These are phyloP conservation scores for Alternaria sp. DNA, from an alignment of 2,329 filamentous ascomycete species.

Conservation along the genomic window DNA sequence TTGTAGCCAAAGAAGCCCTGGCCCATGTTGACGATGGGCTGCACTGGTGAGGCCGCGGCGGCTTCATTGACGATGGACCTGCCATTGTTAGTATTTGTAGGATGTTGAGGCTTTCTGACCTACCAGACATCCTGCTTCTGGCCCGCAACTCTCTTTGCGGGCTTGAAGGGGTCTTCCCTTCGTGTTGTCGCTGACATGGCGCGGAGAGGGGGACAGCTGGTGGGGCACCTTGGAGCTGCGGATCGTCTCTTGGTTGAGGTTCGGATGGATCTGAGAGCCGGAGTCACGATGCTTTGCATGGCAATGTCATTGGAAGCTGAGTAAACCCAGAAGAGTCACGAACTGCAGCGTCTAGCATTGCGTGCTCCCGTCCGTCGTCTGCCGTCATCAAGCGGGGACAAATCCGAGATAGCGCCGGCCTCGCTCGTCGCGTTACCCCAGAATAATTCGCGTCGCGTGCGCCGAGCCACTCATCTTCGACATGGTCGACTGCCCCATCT, in stretches of 20 bases:
- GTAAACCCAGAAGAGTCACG: not conserved
- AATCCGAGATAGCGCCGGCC: conserved; percentile 23
- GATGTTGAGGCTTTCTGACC: not conserved
- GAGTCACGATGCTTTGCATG: conserved; percentile 22
- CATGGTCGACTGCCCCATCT: conserved; percentile 81
- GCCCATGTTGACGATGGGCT: conserved; percentile 73
- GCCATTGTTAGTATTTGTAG: not conserved
- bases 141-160: conserved; percentile 61
- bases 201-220: conserved; percentile 28
- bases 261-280: conserved; percentile 8
- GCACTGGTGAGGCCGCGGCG: conserved; percentile 66
- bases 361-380: conserved; percentile 35
- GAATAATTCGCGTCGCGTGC: conserved; percentile 19
- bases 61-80: conserved; percentile 74
- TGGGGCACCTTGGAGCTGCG: conserved; percentile 10
- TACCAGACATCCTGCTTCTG: conserved; percentile 67
- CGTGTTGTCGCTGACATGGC: conserved; percentile 46
- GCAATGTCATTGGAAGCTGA: not conserved
- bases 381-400: conserved; percentile 39
- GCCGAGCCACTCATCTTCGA: conserved; percentile 13
- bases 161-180: conserved; percentile 56
- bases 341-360: conserved; percentile 23
- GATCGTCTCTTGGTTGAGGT: conserved; percentile 1
- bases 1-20: conserved; percentile 91
- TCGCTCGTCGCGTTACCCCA: conserved; percentile 19